These are phyloP conservation scores for Fusarium temperatum DNA, from an alignment of 2,329 filamentous ascomycete species.

Conservation along the genomic window DNA sequence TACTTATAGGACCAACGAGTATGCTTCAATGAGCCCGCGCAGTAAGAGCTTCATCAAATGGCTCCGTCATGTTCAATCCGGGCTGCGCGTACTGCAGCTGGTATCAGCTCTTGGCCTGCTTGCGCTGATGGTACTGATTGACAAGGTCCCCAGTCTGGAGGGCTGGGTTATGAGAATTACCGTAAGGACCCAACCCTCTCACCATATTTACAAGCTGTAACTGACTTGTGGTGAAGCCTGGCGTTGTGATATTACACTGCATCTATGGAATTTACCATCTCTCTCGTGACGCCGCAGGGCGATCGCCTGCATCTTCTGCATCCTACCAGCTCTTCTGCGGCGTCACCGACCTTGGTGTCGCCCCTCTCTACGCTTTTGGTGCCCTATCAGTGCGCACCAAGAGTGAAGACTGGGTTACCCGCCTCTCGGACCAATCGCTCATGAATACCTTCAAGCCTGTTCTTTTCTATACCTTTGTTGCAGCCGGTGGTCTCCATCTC, in stretches of 20 bases:
- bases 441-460: slow-evolving; percentile 69
- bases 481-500: slow-evolving; percentile 73
- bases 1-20: slow-evolving; percentile 67
- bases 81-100: slow-evolving; percentile 72
- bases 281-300: slow-evolving; percentile 71
- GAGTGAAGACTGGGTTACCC: slow-evolving; percentile 69
- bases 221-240: slow-evolving; percentile 65
- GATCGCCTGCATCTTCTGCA: slow-evolving; percentile 81
- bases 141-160: slow-evolving; percentile 68
- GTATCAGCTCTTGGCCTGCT: slow-evolving; percentile 76
- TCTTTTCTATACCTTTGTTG: slow-evolving; percentile 74
- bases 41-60: slow-evolving; percentile 77
- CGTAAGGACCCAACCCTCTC: slow-evolving; percentile 59
- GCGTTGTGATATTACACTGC: slow-evolving; percentile 75
- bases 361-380: slow-evolving; percentile 66
- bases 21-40: slow-evolving; percentile 72
- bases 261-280: slow-evolving; percentile 86
- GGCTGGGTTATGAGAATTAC: slow-evolving; percentile 81
- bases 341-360: slow-evolving; percentile 70
- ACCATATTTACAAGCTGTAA: not conserved
- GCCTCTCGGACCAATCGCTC: slow-evolving; percentile 67
- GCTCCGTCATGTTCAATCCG: slow-evolving; percentile 74
- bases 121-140: slow-evolving; percentile 80
- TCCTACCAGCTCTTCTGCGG: slow-evolving; percentile 90
- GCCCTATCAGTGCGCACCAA: slow-evolving; percentile 57